Conservation (phyloP, 768 basidiomycete species). For the Gloeopeniophorella convolvens region DNA sequence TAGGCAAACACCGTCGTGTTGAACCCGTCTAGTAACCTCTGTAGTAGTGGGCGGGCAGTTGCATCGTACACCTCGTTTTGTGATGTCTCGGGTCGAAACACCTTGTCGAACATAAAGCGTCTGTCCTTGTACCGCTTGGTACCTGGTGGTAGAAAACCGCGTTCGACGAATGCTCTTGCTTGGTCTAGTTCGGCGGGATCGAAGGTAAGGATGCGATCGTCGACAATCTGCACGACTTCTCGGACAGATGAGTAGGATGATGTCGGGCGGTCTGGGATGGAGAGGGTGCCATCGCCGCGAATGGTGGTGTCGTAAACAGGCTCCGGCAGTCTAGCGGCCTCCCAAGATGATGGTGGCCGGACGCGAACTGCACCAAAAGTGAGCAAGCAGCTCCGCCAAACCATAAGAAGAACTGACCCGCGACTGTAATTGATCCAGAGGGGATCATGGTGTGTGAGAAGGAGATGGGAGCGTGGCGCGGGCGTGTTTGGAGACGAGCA, state of each 20-base stretch:
- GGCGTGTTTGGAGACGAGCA: neutral
- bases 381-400: neutral
- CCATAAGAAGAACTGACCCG: slow-evolving; percentile 42
- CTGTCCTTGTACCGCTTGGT: slow-evolving; percentile 95
- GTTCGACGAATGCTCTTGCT: slow-evolving; percentile 71
- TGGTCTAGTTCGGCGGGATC: slow-evolving; percentile 91
- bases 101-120: slow-evolving; percentile 94
- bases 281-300: slow-evolving; percentile 81
- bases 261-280: slow-evolving; percentile 50
- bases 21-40: slow-evolving; percentile 85
- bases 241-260: slow-evolving; percentile 53
- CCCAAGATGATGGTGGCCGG: slow-evolving; percentile 79
- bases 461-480: neutral
- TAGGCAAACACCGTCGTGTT: slow-evolving; percentile 99
- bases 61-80: slow-evolving; percentile 86
- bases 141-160: slow-evolving; percentile 78
- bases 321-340: slow-evolving; percentile 79
- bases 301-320: slow-evolving; percentile 62
- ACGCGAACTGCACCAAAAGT: slow-evolving; percentile 62
- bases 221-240: slow-evolving; percentile 81
- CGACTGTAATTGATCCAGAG: slow-evolving; percentile 84
- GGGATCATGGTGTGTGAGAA: slow-evolving; percentile 51
- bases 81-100: slow-evolving; percentile 73
- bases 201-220: slow-evolving; percentile 92
- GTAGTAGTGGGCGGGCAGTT: slow-evolving; percentile 80